Conservation (phyloP, 169 alveolate species). For the Nephromyces sp. region DNA sequence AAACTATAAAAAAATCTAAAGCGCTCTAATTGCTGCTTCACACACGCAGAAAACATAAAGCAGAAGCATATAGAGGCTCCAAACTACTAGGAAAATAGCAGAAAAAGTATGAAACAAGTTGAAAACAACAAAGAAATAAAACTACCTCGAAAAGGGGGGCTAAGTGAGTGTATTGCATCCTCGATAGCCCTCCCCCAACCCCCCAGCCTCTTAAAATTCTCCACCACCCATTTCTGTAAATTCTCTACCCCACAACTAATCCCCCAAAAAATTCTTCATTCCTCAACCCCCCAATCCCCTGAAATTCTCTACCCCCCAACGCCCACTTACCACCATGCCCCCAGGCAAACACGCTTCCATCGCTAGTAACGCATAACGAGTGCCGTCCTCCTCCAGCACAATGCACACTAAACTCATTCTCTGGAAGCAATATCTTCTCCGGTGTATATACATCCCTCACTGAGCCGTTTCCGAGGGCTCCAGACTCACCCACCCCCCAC, state of each 20-base stretch:
- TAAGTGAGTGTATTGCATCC: too few relatives aligned
- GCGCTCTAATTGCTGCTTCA: background rate
- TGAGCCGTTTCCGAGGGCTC: slow-evolving; percentile 60
- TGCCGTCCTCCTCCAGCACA: slow-evolving; percentile 26
- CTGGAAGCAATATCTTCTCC: background rate
- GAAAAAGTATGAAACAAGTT: too few relatives aligned
- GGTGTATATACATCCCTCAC: slow-evolving; percentile 10
- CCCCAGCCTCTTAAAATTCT: too few relatives aligned
- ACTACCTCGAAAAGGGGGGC: too few relatives aligned
- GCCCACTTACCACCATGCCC: slow-evolving; percentile 18
- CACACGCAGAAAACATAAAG: too few relatives aligned
- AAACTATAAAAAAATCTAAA: background rate
- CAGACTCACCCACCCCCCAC: slow-evolving; percentile 62
- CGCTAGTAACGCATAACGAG: slow-evolving; percentile 3
- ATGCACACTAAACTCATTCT: background rate
- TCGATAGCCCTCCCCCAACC: too few relatives aligned
- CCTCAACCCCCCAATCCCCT: background rate
- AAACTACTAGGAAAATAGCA: too few relatives aligned
- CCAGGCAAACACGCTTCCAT: slow-evolving; percentile 17
- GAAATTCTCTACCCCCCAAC: background rate
- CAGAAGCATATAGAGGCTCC: too few relatives aligned
- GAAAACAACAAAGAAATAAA: too few relatives aligned
- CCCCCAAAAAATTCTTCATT: background rate
- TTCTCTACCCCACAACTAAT: background rate
- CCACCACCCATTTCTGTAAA: background rate